Evolutionary conservation across 2,329 filamentous ascomycete genomes (phyloP), one percentile per base, ranked within the genome.

Genomic region (Aspergillus brasiliensis): DNA sequence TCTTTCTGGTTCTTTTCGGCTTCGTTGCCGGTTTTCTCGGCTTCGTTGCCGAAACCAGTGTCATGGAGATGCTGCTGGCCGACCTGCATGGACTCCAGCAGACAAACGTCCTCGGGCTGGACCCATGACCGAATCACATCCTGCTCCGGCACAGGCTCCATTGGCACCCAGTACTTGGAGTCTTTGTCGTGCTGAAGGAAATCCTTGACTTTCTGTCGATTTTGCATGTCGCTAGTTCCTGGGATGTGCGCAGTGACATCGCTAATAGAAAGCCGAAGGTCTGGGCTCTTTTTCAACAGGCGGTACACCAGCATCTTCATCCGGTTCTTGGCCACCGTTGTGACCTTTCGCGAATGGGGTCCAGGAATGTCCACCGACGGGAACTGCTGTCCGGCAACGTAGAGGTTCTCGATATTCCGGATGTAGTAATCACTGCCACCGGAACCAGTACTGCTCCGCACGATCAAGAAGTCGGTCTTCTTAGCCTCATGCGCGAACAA

Each of bases 221-320:
- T 98, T 72, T 98, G 94, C 58, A 95, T 92, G 72, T 98, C 94
- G 19, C 91, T 95, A 5, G 92, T 95, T 40, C 95, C 94, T 7
- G 92, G 91, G 62, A 98, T 91, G 73, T 99, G 95, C 47, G 88
- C 90, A 2, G 93, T 97, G 38, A 99, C 90, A 69, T 94, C 91
- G n/a, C 86, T 86, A 15, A 96, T 86, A 21, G 88, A 88, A 23
- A 92, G 84, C 47, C 87, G 84, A 61, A 88, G 81, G 25, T 88
- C 85, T 17, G 86, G 82, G 68, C 89, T 92, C 69, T 91, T 91
- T 63, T 88, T 86, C 69, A 96, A 91, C 73, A 97, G 88, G 53
- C 95, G 90, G 75, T 92, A 97, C 0, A 92, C 91, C 40, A 99
- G 88, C 89, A 97, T 97, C 80, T 95, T 97, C 76, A 99, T 88